A percentile compares a stretch with the other conserved stretches of the same genome.
Evolutionary conservation across 768 basidiomycete species (phyloP).

Genomic region (Lyophyllum decastes): DNA sequence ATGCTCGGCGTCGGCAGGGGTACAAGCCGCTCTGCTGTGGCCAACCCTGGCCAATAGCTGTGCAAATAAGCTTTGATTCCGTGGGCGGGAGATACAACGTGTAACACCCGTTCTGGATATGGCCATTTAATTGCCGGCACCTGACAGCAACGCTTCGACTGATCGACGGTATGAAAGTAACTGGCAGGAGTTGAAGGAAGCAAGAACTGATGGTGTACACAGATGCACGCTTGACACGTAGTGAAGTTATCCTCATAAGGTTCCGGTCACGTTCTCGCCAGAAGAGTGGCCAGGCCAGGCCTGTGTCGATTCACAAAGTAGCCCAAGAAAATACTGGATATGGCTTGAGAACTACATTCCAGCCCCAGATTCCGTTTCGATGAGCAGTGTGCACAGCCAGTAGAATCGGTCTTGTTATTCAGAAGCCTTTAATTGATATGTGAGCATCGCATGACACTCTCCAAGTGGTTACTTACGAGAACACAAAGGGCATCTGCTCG

Average conservation of each 20-base stretch:
- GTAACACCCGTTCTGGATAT: neutral
- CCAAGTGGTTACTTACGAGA: neutral
- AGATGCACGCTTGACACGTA: neutral
- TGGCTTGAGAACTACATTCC: neutral
- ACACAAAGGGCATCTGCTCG: neutral
- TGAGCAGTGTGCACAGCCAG: neutral
- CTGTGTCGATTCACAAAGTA: neutral
- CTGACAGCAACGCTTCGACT: neutral
- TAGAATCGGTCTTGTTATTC: neutral
- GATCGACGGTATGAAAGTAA: neutral
- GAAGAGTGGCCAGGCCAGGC: neutral
- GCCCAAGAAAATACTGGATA: neutral
- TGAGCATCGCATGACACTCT: neutral
- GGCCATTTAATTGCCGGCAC: neutral
- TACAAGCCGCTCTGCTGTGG: neutral
- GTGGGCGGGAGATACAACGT: neutral
- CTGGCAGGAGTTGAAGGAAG: neutral
- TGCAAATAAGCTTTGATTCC: neutral
- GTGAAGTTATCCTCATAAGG: neutral
- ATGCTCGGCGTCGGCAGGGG: too few relatives aligned
- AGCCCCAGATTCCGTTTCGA: neutral
- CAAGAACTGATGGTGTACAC: neutral
- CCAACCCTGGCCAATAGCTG: neutral
- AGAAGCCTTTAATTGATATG: neutral
- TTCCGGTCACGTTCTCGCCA: neutral